These are phyloP conservation scores for Arthroderma sp. DNA, from an alignment of 2,329 filamentous ascomycete species.

Conservation along the genomic window DNA sequence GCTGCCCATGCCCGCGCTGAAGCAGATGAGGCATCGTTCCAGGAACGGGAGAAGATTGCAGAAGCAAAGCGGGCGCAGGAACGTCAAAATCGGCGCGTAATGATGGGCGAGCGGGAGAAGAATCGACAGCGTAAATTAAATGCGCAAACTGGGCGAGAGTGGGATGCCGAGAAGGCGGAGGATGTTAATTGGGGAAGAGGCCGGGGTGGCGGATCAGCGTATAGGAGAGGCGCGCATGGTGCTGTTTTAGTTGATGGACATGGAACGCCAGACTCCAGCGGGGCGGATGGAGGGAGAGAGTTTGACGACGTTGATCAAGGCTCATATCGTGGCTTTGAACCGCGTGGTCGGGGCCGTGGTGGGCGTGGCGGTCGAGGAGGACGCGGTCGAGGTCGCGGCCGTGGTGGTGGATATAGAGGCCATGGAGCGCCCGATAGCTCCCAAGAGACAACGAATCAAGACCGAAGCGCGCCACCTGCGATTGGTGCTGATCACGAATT, in stretches of 20 bases:
- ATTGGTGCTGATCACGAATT: neutral
- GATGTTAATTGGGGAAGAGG: slow-evolving; percentile 33
- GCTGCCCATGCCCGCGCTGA: slow-evolving; percentile 53
- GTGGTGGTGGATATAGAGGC: slow-evolving; percentile 13
- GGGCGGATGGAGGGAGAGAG: neutral
- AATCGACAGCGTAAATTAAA: slow-evolving; percentile 48
- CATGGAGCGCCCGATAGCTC: slow-evolving; percentile 6
- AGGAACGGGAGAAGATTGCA: slow-evolving; percentile 48
- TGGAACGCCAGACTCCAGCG: slow-evolving; percentile 6
- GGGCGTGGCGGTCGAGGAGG: neutral
- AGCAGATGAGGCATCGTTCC: slow-evolving; percentile 52
- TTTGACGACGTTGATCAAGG: neutral
- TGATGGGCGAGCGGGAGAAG: slow-evolving; percentile 50
- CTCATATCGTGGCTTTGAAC: neutral
- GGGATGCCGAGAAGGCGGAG: slow-evolving; percentile 49
- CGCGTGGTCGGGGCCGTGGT: neutral
- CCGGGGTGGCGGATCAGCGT: slow-evolving; percentile 30
- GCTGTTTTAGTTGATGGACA: slow-evolving; percentile 31
- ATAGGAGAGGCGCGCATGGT: slow-evolving; percentile 39
- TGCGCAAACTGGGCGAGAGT: slow-evolving; percentile 45
- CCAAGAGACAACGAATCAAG: neutral
- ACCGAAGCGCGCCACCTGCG: neutral
- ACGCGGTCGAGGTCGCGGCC: slow-evolving; percentile 19
- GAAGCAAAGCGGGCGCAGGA: slow-evolving; percentile 42
- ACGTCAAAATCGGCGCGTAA: slow-evolving; percentile 38